These are phyloP conservation scores for Ascochyta koolunga DNA, from an alignment of 2,329 filamentous ascomycete genomes.

Conservation along the genomic window DNA sequence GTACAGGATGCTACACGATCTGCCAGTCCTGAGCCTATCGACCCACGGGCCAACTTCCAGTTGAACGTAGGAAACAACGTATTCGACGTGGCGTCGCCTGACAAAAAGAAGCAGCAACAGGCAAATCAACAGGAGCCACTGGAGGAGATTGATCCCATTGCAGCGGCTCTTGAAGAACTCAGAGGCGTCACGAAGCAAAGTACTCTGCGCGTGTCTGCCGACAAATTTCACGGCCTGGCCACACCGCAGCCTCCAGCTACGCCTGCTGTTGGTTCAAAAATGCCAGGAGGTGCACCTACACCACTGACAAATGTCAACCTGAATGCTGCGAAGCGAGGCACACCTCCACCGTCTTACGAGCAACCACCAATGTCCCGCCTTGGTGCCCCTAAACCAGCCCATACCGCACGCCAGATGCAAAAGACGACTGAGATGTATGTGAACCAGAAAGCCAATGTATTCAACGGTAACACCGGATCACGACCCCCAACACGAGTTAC, in stretches of 20 bases:
- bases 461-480: slow-evolving; percentile 58
- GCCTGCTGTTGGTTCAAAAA: slow-evolving; percentile 46
- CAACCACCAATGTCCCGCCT: slow-evolving; percentile 70
- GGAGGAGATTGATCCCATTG: slow-evolving; percentile 84
- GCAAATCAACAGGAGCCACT: slow-evolving; percentile 44
- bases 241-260: slow-evolving; percentile 69
- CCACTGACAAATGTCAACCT: slow-evolving; percentile 53
- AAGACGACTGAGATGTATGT: slow-evolving; percentile 90
- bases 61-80: slow-evolving; percentile 96
- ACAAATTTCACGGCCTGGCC: slow-evolving; percentile 90
- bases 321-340: slow-evolving; percentile 68
- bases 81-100: slow-evolving; percentile 85
- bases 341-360: slow-evolving; percentile 88
- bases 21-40: slow-evolving; percentile 75
- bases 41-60: slow-evolving; percentile 89
- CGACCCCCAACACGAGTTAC: slow-evolving; percentile 65
- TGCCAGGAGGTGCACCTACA: slow-evolving; percentile 51
- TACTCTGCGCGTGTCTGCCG: slow-evolving; percentile 85
- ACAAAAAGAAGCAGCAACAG: slow-evolving; percentile 59
- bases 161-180: slow-evolving; percentile 86
- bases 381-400: slow-evolving; percentile 87
- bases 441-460: slow-evolving; percentile 81
- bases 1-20: slow-evolving; percentile 43
- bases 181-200: slow-evolving; percentile 86
- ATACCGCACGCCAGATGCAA: slow-evolving; percentile 94